A percentile compares a stretch with the other conserved stretches of the same genome.
These are phyloP conservation scores for Kwoniella heveanensis DNA, from an alignment of 768 basidiomycete genomes.

Conservation along the genomic window DNA sequence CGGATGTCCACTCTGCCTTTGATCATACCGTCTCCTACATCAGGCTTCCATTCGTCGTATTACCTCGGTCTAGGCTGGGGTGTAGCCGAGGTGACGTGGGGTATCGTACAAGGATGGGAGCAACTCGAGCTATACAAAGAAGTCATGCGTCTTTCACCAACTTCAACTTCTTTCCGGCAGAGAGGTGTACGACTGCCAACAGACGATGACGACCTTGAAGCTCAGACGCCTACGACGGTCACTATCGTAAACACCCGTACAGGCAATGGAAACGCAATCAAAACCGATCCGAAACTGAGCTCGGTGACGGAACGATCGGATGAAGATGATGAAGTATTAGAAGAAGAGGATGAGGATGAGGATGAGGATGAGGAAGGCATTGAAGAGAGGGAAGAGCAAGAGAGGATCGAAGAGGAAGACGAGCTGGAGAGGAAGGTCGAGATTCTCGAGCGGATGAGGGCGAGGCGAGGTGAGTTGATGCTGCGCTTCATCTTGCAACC, in stretches of 20 bases:
- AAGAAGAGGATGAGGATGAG: conserved; percentile 19
- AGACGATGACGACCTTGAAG: conserved; percentile 8
- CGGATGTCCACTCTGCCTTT: conserved; percentile 46
- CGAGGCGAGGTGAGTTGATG: conserved; percentile 42
- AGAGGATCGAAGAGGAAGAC: conserved; percentile 38
- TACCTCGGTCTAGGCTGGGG: conserved; percentile 55
- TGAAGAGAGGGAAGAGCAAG: conserved; percentile 21
- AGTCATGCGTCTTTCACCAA: conserved; percentile 34
- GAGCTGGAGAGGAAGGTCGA: conserved; percentile 52
- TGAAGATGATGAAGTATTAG: conserved; percentile 16
- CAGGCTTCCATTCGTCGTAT: conserved; percentile 51
- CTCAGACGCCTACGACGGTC: neutral
- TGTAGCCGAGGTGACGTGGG: conserved; percentile 51
- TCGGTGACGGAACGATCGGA: conserved; percentile 21
- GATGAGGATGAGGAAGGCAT: conserved; percentile 22
- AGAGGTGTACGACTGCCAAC: neutral
- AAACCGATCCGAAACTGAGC: conserved; percentile 8
- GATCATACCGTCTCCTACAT: conserved; percentile 40
- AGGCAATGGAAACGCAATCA: conserved; percentile 3
- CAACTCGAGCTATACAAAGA: conserved; percentile 50
- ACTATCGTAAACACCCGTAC: neutral
- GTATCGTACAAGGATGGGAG: conserved; percentile 52
- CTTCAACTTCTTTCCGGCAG: neutral
- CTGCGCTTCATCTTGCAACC: neutral
- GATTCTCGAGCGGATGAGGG: conserved; percentile 49